Base-by-base conservation (phyloP, 192 early-diverging fungal species). In the Entomortierella lignicola region DNA sequence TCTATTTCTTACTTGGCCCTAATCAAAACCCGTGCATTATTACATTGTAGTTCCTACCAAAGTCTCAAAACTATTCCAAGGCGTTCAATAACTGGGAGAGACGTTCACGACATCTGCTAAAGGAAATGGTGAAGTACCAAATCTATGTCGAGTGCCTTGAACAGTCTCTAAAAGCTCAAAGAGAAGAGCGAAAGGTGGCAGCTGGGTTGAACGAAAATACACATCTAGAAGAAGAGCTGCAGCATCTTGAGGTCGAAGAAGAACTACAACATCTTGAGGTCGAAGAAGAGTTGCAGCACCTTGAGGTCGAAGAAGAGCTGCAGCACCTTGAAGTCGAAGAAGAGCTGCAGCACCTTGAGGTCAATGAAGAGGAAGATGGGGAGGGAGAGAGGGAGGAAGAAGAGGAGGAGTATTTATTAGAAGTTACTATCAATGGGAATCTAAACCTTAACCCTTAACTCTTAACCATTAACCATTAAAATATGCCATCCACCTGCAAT, bases 71-170 rank as follows among this genome's bases (percentile, higher is more conserved):
- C 68, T 75, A 89, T 79, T 71, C 88, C 15, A 90, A 87, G 69
- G 93, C 89, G 8, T 86, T 93, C 55, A 81, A 87, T 8, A 94
- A 94, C 71, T 94, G 93, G 93, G 93, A 94, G 84, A 84, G 87
- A 59, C 89, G 90, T 69, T 91, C 91, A 20, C 88, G 91, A 67
- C 89, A 92, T 72, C 80, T 94, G 27, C 72, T 94, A 42, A 88
- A 92, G 70, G 93, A 94, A 82, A 91, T 93, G 70, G 90, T 94
- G 80, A 94, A 94, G 66, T 91, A 93, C 62, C 91, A 92, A 69
- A 92, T 90, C 62, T 94, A 94, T 66, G 88, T 89, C 20, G 91
- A 94, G 65, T 86, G 85, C 21, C 68, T 94, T 73, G 89, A 92
- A 69, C 89, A 89, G 30, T 87, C 89, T 17, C 31, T 72, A 0